Base-by-base conservation (phyloP, 1,139 yeast genomes). In the Yamadazyma atlantica region DNA sequence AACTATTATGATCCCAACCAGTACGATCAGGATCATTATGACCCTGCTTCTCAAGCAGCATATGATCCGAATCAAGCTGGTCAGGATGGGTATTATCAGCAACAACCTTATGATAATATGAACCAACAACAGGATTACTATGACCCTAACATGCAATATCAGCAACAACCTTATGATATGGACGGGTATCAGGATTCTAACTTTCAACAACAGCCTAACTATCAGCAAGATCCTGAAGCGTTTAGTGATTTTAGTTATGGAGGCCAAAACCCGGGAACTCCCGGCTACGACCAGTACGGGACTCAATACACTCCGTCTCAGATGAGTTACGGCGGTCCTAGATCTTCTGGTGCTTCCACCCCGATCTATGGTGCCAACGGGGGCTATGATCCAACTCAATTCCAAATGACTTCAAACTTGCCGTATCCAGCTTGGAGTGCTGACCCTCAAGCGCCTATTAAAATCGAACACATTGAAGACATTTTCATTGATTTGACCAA, bases 351-450 rank as follows among this genome's bases (percentile, higher is more conserved):
- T 42, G 89, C 97, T 32, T 87, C 96, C 4, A 94, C 98, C 25
- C 98, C 99, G 30, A 81, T 89, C 50, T 89, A 89, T 60, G 97
- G 97, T 30, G 78, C 74, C 38, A 76, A 65, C 43, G 66, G 67
- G n/a, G n/a, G n/a, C 9, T 80, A 83, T 55, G 94, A 85, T 55
- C 86, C 89, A 38, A 69, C 82, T 47, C 82, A 63, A 63, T 78
- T 67, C 58, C 82, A 66, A 61, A 71, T 69, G 73, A 59, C 88
- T 68, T 67, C 73, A n/a, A 70, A 65, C 53, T 67, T 71, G 58
- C 96, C 96, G 29, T 92, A 90, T 60, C 96, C 96, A 33, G 95
- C 97, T 24, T 92, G 97, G 96, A 83, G 94, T 13, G 86, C 90
- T 33, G 97, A 89, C 57, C 84, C 85, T 43, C 92, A 85, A 62